Percentiles rank a stretch among this genome's conserved stretches.
These are phyloP conservation scores for Tetracentron sinense DNA, from an alignment of 164 flowering plant species.

Conservation along the genomic window DNA sequence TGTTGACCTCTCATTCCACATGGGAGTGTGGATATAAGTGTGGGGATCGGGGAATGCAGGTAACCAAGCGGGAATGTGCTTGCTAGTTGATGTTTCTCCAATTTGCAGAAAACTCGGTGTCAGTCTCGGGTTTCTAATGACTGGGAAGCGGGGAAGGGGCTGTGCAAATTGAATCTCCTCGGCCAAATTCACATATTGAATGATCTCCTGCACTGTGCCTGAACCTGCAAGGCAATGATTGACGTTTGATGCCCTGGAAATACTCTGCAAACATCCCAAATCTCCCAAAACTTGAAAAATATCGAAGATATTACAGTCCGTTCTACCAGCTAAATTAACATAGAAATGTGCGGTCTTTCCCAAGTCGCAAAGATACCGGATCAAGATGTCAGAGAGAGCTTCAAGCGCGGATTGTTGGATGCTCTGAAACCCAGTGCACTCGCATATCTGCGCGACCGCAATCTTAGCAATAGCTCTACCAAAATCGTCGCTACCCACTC, in stretches of 20 bases:
- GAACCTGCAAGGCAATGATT: conserved; percentile 43
- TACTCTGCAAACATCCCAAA: conserved; percentile 49
- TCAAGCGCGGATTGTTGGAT: not conserved
- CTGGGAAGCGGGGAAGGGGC: conserved; percentile 66
- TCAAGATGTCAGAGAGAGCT: conserved; percentile 8
- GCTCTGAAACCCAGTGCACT: conserved; percentile 39
- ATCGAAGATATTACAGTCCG: conserved; percentile 64
- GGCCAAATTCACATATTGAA: conserved; percentile 31
- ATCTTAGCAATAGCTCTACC: conserved; percentile 54
- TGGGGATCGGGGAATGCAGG: conserved; percentile 40
- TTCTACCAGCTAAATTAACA: conserved; percentile 64
- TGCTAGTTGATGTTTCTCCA: conserved; percentile 56
- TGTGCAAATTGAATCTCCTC: conserved; percentile 79
- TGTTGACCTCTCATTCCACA: conserved; percentile 73
- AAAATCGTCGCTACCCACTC: conserved; percentile 51
- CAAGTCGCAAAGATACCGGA: conserved; percentile 45
- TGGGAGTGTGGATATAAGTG: conserved; percentile 63
- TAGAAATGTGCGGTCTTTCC: conserved; percentile 49
- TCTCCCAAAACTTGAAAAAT: conserved; percentile 71
- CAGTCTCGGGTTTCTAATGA: conserved; percentile 28
- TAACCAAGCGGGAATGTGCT: conserved; percentile 82
- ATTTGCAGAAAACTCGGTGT: conserved; percentile 69
- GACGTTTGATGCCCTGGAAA: conserved; percentile 59
- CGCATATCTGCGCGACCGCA: conserved; percentile 76
- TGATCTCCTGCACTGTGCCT: conserved; percentile 48